Percentiles rank a stretch among this genome's conserved stretches.
phyloP scores from a whole-genome alignment of 805 yeast species.

The Candida awuae region DNA sequence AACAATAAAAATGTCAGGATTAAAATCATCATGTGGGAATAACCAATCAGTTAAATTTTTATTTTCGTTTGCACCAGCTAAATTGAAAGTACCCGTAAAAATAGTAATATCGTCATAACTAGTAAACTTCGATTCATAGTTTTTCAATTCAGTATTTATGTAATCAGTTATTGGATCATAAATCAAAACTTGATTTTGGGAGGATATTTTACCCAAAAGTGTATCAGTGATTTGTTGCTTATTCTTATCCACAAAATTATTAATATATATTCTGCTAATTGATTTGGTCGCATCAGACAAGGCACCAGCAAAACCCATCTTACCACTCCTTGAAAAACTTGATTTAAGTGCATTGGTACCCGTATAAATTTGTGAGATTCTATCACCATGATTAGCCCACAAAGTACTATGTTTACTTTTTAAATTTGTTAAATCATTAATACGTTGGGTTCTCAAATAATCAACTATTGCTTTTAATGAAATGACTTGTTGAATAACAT shows the following conservation, averaged over 20 bases:
- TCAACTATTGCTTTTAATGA: slow-evolving; percentile 62
- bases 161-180: slow-evolving; percentile 86
- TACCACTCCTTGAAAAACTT: slow-evolving; percentile 89
- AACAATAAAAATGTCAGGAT: slow-evolving; percentile 77
- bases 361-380: slow-evolving; percentile 88
- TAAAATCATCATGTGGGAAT: slow-evolving; percentile 54
- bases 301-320: slow-evolving; percentile 95
- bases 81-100: slow-evolving; percentile 80
- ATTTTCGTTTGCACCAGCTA: slow-evolving; percentile 60
- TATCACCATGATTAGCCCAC: slow-evolving; percentile 99
- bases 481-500: slow-evolving; percentile 77
- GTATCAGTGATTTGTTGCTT: slow-evolving; percentile 88
- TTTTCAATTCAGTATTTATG: slow-evolving; percentile 57
- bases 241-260: slow-evolving; percentile 87
- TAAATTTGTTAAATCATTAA: slow-evolving; percentile 41
- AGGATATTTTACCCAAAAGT: slow-evolving; percentile 70
- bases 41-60: slow-evolving; percentile 71
- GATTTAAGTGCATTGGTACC: slow-evolving; percentile 97
- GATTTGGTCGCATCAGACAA: slow-evolving; percentile 96
- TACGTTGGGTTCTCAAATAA: slow-evolving; percentile 26
- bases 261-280: slow-evolving; percentile 89
- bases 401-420: slow-evolving; percentile 70
- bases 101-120: slow-evolving; percentile 51
- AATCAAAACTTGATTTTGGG: slow-evolving; percentile 61
- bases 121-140: slow-evolving; percentile 46